Conservation (phyloP, 2,329 filamentous ascomycete genomes). For the Sclerotinia subarctica region DNA sequence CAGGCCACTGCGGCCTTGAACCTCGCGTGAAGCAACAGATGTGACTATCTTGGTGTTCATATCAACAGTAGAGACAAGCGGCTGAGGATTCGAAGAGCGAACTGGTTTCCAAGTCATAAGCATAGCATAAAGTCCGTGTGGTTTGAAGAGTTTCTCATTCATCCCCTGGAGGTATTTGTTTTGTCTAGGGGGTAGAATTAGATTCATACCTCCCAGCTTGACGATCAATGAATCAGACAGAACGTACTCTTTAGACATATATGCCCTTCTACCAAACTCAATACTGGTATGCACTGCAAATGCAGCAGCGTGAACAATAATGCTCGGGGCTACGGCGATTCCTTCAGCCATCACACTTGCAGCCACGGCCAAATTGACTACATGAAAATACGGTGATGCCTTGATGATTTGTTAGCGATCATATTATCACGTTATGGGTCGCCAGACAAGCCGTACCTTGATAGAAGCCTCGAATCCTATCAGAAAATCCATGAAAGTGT, state of each 20-base stretch:
- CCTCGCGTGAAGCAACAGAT: conserved; percentile 34
- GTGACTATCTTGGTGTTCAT: conserved; percentile 41
- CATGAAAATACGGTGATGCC: conserved; percentile 41
- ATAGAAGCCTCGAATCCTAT: conserved; percentile 43
- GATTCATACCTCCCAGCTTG: conserved; percentile 22
- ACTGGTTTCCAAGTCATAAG: conserved; percentile 54
- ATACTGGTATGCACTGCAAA: conserved; percentile 17
- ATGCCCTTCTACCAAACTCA: conserved; percentile 15
- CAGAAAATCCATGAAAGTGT: conserved; percentile 49
- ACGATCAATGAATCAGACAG: conserved; percentile 42
- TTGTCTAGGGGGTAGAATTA: conserved; percentile 27
- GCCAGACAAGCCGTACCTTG: neutral
- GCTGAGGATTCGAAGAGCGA: conserved; percentile 8
- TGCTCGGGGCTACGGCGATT: conserved; percentile 39
- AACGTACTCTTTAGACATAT: conserved; percentile 29
- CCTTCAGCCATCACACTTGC: conserved; percentile 32
- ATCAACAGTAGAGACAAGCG: conserved; percentile 33
- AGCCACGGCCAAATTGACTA: conserved; percentile 42
- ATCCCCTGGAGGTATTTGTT: conserved; percentile 55
- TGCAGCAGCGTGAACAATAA: conserved; percentile 36
- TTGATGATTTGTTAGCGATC: conserved; percentile 37
- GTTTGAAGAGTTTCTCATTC: conserved; percentile 56
- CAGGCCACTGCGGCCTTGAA: conserved; percentile 33
- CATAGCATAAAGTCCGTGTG: conserved; percentile 52
- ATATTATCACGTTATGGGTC: neutral